Evolutionary conservation across 306 rosid genomes (phyloP), one percentile per base, ranked within the genome.

Genomic region (Styphnolobium japonicum): DNA sequence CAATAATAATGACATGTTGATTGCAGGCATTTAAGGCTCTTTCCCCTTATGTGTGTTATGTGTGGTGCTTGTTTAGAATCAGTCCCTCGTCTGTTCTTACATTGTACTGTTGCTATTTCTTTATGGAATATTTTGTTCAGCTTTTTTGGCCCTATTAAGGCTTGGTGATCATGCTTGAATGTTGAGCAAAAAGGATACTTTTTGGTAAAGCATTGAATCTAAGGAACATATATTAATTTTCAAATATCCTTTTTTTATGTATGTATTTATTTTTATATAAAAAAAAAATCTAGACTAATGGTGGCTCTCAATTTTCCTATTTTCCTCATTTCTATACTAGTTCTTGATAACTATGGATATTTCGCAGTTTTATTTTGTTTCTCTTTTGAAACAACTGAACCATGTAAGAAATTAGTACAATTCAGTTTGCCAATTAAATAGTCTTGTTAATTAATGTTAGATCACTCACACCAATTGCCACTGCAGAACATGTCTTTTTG

Each of bases 351-450:
- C 2, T 10, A 15, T 21, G 4, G 27, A 67, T 16, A 37, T 53
- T 49, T 77, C 18, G 39, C 51, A 37, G 70, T 52, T 31, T 48
- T 23, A 31, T 76, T 69, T 49, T 82, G 53, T 40, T 82, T 68
- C 23, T 81, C 27, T 63, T 71, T 21, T 27, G 11, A 11, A 70
- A 40, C 68, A 49, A 60, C 53, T 52, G 55, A 71, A 21, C 46
- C 19, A 31, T 31, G 69, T 37, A 69, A 71, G 6, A 34, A 46
- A 16, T 45, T 31, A 14, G 37, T 45, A 33, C 4, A 34, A 49
- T 48, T 25, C 39, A 12, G 42, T 34, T 22, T 34, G 53, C 64
- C 39, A 19, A 16, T 56, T 43, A 29, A 66, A 40, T 19, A 23
- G 29, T 48, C 16, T 31, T 18, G 31, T 21, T 22, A 36, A 4